Conservation (phyloP, 1,284 basidiomycete genomes). For the Microbotryum lychnidis-dioicae region DNA sequence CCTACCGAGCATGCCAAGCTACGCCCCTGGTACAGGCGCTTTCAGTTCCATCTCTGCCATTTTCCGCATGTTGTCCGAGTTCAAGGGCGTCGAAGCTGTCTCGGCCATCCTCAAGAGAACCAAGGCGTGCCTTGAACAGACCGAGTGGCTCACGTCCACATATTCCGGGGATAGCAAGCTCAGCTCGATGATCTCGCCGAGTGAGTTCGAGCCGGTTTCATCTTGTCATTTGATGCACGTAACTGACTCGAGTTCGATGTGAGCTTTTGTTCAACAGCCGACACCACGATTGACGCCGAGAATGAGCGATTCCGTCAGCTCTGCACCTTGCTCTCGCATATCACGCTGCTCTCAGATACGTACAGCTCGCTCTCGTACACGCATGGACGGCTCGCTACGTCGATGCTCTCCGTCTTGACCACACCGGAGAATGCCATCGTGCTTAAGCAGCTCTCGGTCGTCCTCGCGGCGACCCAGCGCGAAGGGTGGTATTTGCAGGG, state of each 20-base stretch:
- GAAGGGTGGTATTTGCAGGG: not conserved
- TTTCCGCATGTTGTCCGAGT: conserved; percentile 79
- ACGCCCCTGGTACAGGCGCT: conserved; percentile 72
- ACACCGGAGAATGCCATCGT: conserved; percentile 56
- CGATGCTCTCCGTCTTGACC: conserved; percentile 68
- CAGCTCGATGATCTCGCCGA: conserved; percentile 50
- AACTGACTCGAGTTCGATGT: not conserved
- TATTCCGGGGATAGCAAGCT: conserved; percentile 53
- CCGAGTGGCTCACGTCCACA: conserved; percentile 61
- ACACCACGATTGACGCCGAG: conserved; percentile 47
- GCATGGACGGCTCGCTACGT: conserved; percentile 67
- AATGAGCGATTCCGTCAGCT: conserved; percentile 66
- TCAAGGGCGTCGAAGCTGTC: conserved; percentile 68
- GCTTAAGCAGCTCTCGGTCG: conserved; percentile 52
- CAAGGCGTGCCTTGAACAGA: conserved; percentile 59
- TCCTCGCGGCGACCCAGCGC: not conserved
- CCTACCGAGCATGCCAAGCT: conserved; percentile 79
- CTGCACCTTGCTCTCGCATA: conserved; percentile 67
- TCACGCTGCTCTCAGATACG: conserved; percentile 78
- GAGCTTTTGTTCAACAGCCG: conserved; percentile 36
- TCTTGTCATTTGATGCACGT: not conserved
- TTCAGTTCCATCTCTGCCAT: conserved; percentile 80
- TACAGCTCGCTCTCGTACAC: conserved; percentile 76
- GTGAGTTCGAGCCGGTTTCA: not conserved
- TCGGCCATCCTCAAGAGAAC: conserved; percentile 64